A percentile compares a stretch with the other conserved stretches of the same genome.
Evolutionary conservation across 2,329 filamentous ascomycete genomes (phyloP).

Genomic region (Penicillium corylophilum): DNA sequence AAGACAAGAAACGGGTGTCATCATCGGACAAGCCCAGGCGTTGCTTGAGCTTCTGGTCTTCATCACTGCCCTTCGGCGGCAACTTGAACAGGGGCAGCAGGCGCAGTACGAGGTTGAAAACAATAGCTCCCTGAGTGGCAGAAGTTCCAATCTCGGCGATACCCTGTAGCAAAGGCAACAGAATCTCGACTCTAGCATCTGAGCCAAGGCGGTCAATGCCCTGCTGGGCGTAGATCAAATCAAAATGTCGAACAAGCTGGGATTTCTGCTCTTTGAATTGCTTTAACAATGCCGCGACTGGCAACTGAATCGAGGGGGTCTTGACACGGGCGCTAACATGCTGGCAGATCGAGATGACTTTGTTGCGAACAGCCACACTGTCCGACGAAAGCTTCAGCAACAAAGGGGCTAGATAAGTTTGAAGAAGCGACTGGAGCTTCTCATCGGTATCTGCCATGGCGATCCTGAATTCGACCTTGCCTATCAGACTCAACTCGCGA

Average conservation of each 20-base stretch:
- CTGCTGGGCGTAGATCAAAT: slow-evolving; percentile 85
- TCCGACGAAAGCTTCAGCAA: slow-evolving; percentile 85
- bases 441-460: slow-evolving; percentile 78
- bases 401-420: slow-evolving; percentile 75
- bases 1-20: slow-evolving; percentile 72
- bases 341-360: slow-evolving; percentile 70
- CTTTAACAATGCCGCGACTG: slow-evolving; percentile 77
- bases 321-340: slow-evolving; percentile 68
- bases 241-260: slow-evolving; percentile 78
- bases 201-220: slow-evolving; percentile 64
- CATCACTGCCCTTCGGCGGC: slow-evolving; percentile 73
- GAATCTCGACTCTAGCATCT: slow-evolving; percentile 65
- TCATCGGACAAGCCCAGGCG: slow-evolving; percentile 66
- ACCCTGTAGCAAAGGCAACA: slow-evolving; percentile 69
- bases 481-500: slow-evolving; percentile 77
- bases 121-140: slow-evolving; percentile 57
- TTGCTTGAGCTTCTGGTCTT: slow-evolving; percentile 68
- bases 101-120: slow-evolving; percentile 81
- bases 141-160: slow-evolving; percentile 61
- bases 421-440: slow-evolving; percentile 75
- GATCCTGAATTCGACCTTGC: slow-evolving; percentile 82
- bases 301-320: slow-evolving; percentile 67
- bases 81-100: slow-evolving; percentile 66
- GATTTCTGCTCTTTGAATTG: slow-evolving; percentile 82
- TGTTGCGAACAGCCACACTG: slow-evolving; percentile 74